Conservation (phyloP, 805 yeast species). For the Kuraishia ogatae region DNA sequence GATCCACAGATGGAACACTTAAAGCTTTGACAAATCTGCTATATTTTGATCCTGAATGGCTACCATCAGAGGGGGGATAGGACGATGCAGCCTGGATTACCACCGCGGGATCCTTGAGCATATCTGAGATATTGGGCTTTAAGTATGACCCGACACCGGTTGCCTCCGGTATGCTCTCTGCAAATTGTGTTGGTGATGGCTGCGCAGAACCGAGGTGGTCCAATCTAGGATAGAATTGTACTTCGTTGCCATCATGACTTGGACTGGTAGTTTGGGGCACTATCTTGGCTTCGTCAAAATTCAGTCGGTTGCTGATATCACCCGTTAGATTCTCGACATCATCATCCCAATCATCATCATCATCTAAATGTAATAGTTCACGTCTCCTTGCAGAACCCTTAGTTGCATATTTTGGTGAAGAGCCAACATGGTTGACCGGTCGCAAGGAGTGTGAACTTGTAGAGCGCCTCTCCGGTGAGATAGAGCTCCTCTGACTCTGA, state of each 20-base stretch:
- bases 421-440: neutral
- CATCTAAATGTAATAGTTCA: slow-evolving; percentile 37
- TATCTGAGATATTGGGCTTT: slow-evolving; percentile 22
- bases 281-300: neutral
- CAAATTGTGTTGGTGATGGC: slow-evolving; percentile 5
- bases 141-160: slow-evolving; percentile 13
- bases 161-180: slow-evolving; percentile 5
- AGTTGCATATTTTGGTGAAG: neutral
- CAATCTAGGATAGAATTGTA: slow-evolving; percentile 14
- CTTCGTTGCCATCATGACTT: neutral
- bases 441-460: neutral
- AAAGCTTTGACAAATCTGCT: slow-evolving; percentile 60
- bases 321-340: slow-evolving; percentile 33
- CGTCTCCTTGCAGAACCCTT: neutral
- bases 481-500: slow-evolving; percentile 2
- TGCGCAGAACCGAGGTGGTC: slow-evolving; percentile 7
- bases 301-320: neutral
- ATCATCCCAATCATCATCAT: slow-evolving; percentile 91
- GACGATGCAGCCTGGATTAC: slow-evolving; percentile 16
- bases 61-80: slow-evolving; percentile 21
- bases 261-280: neutral
- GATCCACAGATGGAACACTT: slow-evolving; percentile 45
- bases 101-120: slow-evolving; percentile 34
- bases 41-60: slow-evolving; percentile 41
- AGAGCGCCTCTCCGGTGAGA: slow-evolving; percentile 4